Evolutionary conservation across 2,329 filamentous ascomycete species (phyloP).

Genomic region (Arthrobotrys musiformis): DNA sequence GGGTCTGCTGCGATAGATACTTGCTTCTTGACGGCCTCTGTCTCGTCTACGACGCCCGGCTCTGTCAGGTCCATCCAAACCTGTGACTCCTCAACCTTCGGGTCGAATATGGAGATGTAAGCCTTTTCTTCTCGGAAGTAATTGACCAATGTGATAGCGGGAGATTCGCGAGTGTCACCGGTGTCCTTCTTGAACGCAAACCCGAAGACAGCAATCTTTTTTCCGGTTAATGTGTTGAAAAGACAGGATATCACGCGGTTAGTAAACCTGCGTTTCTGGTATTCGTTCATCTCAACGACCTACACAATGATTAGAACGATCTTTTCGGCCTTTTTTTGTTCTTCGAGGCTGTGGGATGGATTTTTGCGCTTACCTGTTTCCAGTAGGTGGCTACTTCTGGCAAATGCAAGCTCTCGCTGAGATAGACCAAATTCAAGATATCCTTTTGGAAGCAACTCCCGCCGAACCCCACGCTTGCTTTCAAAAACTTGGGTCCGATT

Average conservation of each 20-base stretch:
- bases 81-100: conserved; percentile 63
- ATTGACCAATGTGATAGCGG: conserved; percentile 75
- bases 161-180: conserved; percentile 77
- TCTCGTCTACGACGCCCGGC: conserved; percentile 60
- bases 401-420: conserved; percentile 76
- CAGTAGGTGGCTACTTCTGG: conserved; percentile 80
- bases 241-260: conserved; percentile 73
- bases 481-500: conserved; percentile 78
- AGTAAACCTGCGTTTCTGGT: conserved; percentile 76
- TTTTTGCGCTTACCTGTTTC: conserved; percentile 65
- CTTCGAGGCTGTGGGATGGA: background rate
- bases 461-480: conserved; percentile 80
- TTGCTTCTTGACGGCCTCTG: conserved; percentile 60
- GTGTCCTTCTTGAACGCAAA: conserved; percentile 86
- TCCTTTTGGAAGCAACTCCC: conserved; percentile 87
- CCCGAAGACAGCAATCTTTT: conserved; percentile 78
- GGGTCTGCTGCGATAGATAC: conserved; percentile 64
- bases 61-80: conserved; percentile 61
- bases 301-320: conserved; percentile 14
- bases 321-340: background rate
- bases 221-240: conserved; percentile 75
- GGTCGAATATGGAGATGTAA: conserved; percentile 69
- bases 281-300: conserved; percentile 81
- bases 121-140: conserved; percentile 73
- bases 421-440: conserved; percentile 77